Percentiles rank a stretch among this genome's conserved stretches.
phyloP scores from a whole-genome alignment of 352 stramenopile species.

The Phytophthora aleatoria region DNA sequence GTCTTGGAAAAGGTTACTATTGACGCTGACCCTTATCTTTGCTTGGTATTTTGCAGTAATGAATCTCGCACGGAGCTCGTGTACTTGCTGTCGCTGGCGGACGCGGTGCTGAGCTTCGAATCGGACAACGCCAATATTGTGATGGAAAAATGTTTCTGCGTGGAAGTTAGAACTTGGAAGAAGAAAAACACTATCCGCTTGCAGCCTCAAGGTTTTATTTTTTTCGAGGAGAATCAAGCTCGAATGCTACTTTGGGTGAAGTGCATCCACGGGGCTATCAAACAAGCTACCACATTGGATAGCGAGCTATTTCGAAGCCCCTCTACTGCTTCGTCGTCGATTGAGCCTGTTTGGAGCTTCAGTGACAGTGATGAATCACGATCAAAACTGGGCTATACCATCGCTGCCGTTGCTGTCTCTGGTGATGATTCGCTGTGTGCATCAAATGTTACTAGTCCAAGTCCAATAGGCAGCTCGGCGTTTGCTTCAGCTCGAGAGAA shows the following conservation, averaged over 20 bases:
- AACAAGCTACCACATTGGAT: constrained; percentile 45
- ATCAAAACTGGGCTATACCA: background rate
- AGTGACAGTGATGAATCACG: constrained; percentile 32
- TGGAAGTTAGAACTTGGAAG: constrained; percentile 74
- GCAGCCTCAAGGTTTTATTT: constrained; percentile 68
- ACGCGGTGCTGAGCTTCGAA: constrained; percentile 66
- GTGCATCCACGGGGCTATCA: constrained; percentile 75
- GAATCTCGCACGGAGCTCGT: constrained; percentile 55
- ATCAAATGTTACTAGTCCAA: constrained; percentile 18
- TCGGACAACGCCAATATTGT: constrained; percentile 70
- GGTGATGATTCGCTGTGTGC: constrained; percentile 3
- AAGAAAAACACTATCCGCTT: constrained; percentile 68
- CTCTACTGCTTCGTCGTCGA: constrained; percentile 19
- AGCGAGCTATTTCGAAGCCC: constrained; percentile 45
- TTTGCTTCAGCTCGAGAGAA: constrained; percentile 33
- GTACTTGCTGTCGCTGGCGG: constrained; percentile 66
- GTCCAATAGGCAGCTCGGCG: constrained; percentile 6
- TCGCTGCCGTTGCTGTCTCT: background rate
- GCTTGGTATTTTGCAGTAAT: constrained; percentile 33
- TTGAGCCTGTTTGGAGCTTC: constrained; percentile 10
- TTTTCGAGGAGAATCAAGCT: constrained; percentile 74
- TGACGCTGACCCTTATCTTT: constrained; percentile 1
- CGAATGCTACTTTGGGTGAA: constrained; percentile 79
- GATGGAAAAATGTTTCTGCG: constrained; percentile 78
- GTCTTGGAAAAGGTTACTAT: background rate